Evolutionary conservation across 1,284 basidiomycete genomes (phyloP).

Genomic region (Cutaneotrichosporon dermatis): DNA sequence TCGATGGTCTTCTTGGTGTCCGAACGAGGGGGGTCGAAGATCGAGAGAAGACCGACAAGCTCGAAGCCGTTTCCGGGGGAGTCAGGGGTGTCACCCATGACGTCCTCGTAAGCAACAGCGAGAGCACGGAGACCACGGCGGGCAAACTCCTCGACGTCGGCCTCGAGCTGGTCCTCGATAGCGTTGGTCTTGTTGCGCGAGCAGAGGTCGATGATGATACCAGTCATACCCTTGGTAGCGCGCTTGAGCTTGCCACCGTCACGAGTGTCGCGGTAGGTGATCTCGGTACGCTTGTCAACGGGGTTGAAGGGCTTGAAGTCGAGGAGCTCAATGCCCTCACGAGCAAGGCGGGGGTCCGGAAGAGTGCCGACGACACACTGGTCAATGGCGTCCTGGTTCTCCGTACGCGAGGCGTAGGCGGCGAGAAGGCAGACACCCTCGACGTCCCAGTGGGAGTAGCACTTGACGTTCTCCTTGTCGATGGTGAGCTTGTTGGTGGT

Average conservation of each 20-base stretch:
- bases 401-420: slow-evolving; percentile 92
- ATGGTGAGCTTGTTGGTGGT: slow-evolving; percentile 99
- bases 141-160: slow-evolving; percentile 93
- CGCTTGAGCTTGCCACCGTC: slow-evolving; percentile 91
- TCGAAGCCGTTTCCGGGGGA: slow-evolving; percentile 84
- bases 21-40: slow-evolving; percentile 95
- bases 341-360: slow-evolving; percentile 67
- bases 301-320: slow-evolving; percentile 99
- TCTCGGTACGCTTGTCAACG: slow-evolving; percentile 97
- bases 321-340: slow-evolving; percentile 86
- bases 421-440: slow-evolving; percentile 90
- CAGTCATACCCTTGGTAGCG: slow-evolving; percentile 99
- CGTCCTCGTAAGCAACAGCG: slow-evolving; percentile 91
- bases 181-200: slow-evolving; percentile 92
- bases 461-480: slow-evolving; percentile 85
- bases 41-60: slow-evolving; percentile 92
- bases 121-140: slow-evolving; percentile 94
- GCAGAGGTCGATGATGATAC: slow-evolving; percentile 93
- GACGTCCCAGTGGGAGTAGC: slow-evolving; percentile 80
- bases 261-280: slow-evolving; percentile 86
- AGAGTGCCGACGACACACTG: slow-evolving; percentile 77
- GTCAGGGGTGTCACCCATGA: slow-evolving; percentile 61
- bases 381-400: slow-evolving; percentile 99
- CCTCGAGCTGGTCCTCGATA: slow-evolving; percentile 83
- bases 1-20: slow-evolving; percentile 99